Conservation (phyloP, 768 basidiomycete genomes). For the Lanmaoa rubissima region DNA sequence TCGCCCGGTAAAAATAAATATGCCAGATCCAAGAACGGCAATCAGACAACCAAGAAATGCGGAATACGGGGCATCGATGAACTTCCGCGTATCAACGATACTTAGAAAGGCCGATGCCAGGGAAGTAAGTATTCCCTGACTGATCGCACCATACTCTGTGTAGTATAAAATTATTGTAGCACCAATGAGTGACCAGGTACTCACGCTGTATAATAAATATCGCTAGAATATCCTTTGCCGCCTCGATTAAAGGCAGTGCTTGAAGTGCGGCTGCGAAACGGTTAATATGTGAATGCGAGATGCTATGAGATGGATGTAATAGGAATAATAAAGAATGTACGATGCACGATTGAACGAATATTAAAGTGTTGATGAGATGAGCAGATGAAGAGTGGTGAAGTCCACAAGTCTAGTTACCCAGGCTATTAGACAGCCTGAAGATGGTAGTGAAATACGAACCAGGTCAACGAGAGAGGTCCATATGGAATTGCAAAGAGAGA, state of each 20-base stretch:
- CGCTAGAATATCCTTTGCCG: slow-evolving; percentile 15
- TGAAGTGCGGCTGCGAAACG: slow-evolving; percentile 10
- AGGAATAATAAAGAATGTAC: slow-evolving; percentile 14
- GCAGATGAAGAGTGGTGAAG: slow-evolving; percentile 15
- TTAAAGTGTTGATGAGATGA: slow-evolving; percentile 23
- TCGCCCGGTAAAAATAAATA: background rate
- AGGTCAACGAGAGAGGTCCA: slow-evolving; percentile 24
- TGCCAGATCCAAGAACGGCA: slow-evolving; percentile 10
- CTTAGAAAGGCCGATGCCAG: slow-evolving; percentile 10
- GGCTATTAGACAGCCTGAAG: background rate
- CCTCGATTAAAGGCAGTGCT: slow-evolving; percentile 17
- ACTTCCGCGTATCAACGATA: slow-evolving; percentile 9
- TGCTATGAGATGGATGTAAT: background rate
- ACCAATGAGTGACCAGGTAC: slow-evolving; percentile 3
- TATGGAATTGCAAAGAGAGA: slow-evolving; percentile 22
- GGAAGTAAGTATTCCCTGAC: slow-evolving; percentile 20
- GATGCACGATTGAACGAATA: slow-evolving; percentile 26
- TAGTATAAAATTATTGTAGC: background rate
- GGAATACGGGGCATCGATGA: slow-evolving; percentile 6
- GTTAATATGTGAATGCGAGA: slow-evolving; percentile 3
- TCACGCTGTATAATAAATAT: slow-evolving; percentile 26
- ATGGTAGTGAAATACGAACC: slow-evolving; percentile 13
- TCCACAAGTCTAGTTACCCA: slow-evolving; percentile 21
- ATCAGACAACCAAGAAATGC: slow-evolving; percentile 19
- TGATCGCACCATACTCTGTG: slow-evolving; percentile 32